Conservation (phyloP, 2,329 filamentous ascomycete species). For the Diaporthe vexans region DNA sequence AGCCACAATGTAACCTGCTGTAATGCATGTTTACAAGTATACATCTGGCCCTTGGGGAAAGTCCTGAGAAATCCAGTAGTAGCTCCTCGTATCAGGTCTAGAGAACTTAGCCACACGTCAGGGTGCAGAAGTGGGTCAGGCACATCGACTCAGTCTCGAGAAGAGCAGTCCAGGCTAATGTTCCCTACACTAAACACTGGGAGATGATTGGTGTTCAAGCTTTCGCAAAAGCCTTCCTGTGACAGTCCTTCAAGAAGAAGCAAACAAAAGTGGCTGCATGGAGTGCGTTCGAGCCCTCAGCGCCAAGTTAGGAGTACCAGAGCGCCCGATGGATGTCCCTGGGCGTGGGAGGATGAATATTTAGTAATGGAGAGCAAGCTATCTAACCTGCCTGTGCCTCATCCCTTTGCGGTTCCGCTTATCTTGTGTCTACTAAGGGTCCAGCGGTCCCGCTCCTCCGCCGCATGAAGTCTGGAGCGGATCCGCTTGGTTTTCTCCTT, state of each 20-base stretch:
- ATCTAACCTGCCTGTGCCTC: neutral
- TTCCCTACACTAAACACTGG: neutral
- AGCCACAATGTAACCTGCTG: conserved; percentile 17
- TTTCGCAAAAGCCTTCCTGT: neutral
- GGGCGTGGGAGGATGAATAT: neutral
- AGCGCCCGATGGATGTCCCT: neutral
- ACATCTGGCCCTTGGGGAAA: neutral
- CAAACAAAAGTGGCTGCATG: neutral
- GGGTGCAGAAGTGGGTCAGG: too few species aligned
- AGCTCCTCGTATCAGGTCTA: neutral
- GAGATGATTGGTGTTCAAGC: neutral
- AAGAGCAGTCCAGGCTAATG: too few species aligned
- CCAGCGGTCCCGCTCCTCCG: neutral
- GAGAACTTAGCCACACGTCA: neutral
- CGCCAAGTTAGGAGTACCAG: neutral
- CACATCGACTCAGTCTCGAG: neutral
- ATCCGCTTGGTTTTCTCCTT: neutral
- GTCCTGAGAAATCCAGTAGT: neutral
- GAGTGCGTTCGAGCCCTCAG: neutral
- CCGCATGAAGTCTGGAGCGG: neutral
- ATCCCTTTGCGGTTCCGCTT: neutral
- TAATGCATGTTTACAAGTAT: neutral
- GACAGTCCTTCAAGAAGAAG: neutral
- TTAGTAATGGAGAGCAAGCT: neutral
- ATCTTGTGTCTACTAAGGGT: neutral